Evolutionary conservation across 768 basidiomycete species (phyloP).

Genomic region (Pisolithus marmoratus): DNA sequence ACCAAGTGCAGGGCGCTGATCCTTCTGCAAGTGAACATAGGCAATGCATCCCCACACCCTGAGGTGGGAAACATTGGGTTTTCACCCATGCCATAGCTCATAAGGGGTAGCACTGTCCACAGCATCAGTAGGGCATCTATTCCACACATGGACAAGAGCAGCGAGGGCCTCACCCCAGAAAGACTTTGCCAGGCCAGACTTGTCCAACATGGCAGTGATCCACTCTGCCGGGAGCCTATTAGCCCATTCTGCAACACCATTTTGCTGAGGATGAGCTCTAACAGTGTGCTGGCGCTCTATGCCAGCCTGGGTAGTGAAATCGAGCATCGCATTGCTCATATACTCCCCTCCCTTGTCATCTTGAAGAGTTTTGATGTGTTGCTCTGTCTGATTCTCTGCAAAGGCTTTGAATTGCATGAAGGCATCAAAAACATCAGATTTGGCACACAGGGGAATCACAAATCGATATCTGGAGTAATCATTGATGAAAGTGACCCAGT

Average conservation of each 20-base stretch:
- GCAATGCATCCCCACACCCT: no score
- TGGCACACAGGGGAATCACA: conserved; percentile 14
- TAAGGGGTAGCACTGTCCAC: no score
- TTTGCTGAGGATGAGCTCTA: conserved; percentile 8
- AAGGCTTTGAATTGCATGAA: conserved; percentile 27
- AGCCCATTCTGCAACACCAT: conserved; percentile 23
- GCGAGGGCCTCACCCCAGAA: no score
- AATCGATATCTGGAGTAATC: conserved; percentile 9
- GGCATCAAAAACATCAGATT: conserved; percentile 16
- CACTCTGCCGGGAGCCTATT: conserved; percentile 1
- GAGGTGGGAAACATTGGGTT: no score
- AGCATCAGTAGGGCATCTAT: no score
- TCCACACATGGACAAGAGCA: no score
- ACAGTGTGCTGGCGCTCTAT: no score
- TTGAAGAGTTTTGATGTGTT: conserved; percentile 12
- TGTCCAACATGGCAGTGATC: no score
- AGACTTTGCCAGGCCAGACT: conserved; percentile 2
- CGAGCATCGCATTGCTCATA: no score
- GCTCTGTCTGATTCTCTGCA: conserved; percentile 20
- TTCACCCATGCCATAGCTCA: no score
- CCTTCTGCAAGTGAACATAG: conserved; percentile 33
- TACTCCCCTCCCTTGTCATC: conserved; percentile 24
- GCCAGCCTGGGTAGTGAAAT: no score
- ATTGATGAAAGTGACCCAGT: conserved; percentile 10
- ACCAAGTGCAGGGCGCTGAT: conserved; percentile 24